Conservation (phyloP, 1,284 basidiomycete genomes). For the Sporisorium exsertum region DNA sequence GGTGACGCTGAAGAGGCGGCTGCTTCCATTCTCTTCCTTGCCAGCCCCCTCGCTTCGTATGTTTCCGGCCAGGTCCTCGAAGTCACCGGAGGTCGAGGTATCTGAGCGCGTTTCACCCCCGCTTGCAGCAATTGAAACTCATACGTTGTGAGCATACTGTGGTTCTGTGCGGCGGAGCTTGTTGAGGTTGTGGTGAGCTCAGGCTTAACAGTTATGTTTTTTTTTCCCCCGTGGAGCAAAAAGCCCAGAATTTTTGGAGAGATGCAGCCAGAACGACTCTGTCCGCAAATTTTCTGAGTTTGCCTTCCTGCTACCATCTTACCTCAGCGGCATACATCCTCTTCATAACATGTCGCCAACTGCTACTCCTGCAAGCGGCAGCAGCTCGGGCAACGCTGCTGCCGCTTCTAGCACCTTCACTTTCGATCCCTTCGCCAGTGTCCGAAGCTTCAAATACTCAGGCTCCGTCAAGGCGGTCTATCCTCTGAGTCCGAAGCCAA, state of each 20-base stretch:
- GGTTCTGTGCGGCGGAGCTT: no score
- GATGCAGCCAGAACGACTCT: background rate
- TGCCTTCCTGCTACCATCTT: conserved; percentile 12
- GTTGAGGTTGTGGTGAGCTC: background rate
- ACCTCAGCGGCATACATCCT: background rate
- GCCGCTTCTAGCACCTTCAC: conserved; percentile 23
- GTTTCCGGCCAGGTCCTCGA: conserved; percentile 81
- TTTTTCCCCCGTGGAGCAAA: conserved; percentile 2
- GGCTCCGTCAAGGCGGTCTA: conserved; percentile 61
- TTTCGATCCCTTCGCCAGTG: conserved; percentile 60
- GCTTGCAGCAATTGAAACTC: background rate
- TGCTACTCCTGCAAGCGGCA: conserved; percentile 12
- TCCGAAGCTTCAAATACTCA: conserved; percentile 60
- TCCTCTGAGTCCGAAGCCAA: conserved; percentile 62
- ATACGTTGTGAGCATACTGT: background rate
- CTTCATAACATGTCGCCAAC: conserved; percentile 27
- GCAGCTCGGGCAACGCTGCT: conserved; percentile 2
- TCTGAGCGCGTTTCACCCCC: conserved; percentile 23
- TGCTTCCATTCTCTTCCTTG: conserved; percentile 70
- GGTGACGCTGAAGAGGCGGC: conserved; percentile 83
- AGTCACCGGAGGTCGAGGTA: conserved; percentile 64
- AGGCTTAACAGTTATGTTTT: background rate
- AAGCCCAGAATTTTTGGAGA: conserved; percentile 6
- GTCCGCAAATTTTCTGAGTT: background rate
- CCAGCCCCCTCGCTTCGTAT: conserved; percentile 81